Percentiles rank a stretch among this genome's conserved stretches.
Conservation (phyloP, 345 rosid species). For the Noccaea caerulescens region DNA sequence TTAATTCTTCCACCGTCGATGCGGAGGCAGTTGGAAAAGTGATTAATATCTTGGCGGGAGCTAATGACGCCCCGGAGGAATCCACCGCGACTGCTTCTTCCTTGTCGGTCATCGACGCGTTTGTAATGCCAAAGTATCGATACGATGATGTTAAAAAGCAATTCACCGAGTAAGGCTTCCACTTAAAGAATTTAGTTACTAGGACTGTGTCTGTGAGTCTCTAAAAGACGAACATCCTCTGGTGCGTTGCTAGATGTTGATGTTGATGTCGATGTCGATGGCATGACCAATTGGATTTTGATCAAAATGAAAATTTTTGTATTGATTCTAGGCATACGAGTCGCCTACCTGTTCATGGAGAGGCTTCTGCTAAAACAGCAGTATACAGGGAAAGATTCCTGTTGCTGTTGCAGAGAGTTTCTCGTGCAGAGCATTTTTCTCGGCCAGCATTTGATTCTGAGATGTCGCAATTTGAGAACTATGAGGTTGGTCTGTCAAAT, state of each 20-base stretch:
- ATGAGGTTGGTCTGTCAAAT: slow-evolving; percentile 57
- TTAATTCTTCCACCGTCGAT: slow-evolving; percentile 69
- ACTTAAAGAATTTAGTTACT: no score
- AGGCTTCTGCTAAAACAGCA: slow-evolving; percentile 71
- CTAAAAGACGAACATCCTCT: no score
- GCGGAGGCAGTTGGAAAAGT: slow-evolving; percentile 64
- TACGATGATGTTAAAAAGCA: slow-evolving; percentile 78
- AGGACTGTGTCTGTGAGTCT: no score
- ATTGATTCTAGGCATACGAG: slow-evolving; percentile 56
- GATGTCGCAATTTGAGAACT: slow-evolving; percentile 59
- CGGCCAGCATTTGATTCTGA: slow-evolving; percentile 76
- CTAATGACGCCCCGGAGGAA: slow-evolving; percentile 69
- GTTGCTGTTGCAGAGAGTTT: slow-evolving; percentile 76
- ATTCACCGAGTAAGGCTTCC: slow-evolving; percentile 61
- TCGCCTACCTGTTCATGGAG: slow-evolving; percentile 70
- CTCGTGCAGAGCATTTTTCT: slow-evolving; percentile 77
- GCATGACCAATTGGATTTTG: no score
- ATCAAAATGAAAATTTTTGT: no score
- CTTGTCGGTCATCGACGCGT: slow-evolving; percentile 70
- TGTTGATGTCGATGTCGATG: no score
- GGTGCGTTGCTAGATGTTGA: no score
- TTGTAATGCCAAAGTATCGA: slow-evolving; percentile 74
- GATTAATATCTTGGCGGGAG: slow-evolving; percentile 60
- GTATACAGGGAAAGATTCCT: slow-evolving; percentile 78
- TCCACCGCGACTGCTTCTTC: slow-evolving; percentile 45